phyloP scores from a whole-genome alignment of 140 eudicot genomes.

The Erigeron philadelphicus region DNA sequence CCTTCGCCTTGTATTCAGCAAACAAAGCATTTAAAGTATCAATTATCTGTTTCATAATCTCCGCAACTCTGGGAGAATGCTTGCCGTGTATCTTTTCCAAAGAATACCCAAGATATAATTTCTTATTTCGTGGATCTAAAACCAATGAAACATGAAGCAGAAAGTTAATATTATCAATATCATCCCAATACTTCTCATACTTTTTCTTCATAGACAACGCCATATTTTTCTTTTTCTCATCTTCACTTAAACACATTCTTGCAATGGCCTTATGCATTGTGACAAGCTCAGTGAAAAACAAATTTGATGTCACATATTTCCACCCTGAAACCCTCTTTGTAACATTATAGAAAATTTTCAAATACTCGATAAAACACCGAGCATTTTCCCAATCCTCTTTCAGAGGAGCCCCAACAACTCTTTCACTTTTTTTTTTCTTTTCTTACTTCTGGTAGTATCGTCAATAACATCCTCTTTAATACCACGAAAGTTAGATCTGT shows the following conservation, averaged over 20 bases:
- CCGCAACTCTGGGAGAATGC: background rate
- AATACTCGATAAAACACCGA: background rate
- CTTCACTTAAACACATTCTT: background rate
- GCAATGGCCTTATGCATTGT: background rate
- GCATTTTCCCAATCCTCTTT: background rate
- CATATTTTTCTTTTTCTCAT: conserved; percentile 5
- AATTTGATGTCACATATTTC: background rate
- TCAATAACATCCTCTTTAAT: background rate
- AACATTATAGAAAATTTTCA: background rate
- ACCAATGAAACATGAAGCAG: conserved; percentile 9
- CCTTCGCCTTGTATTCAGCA: background rate
- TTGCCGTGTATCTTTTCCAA: conserved; percentile 1
- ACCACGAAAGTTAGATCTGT: background rate
- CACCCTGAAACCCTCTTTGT: conserved; percentile 1
- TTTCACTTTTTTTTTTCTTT: background rate
- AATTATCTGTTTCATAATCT: background rate
- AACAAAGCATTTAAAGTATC: background rate
- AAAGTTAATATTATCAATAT: background rate
- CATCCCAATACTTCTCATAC: conserved; percentile 14
- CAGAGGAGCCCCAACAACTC: background rate
- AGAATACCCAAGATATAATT: background rate
- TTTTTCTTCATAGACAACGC: background rate
- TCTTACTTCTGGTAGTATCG: background rate
- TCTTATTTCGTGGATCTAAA: conserved; percentile 10
- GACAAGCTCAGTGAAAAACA: no score